Evolutionary conservation across 768 basidiomycete species (phyloP), one percentile per base, ranked within the genome.

Genomic region (Tylopilus sp.): DNA sequence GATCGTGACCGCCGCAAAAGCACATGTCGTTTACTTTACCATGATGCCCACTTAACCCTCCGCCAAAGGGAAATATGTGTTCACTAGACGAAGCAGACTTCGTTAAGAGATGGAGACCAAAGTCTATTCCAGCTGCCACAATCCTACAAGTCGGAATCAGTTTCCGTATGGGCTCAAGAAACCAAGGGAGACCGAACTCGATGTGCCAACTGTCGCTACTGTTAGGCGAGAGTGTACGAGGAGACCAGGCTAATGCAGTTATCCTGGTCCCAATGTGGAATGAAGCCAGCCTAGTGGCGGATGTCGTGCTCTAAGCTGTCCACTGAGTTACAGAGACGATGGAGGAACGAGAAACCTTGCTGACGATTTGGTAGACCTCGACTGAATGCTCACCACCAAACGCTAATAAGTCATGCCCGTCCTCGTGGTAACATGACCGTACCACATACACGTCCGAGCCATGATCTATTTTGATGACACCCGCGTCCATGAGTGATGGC

Each of bases 21-120:
- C 81, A 74, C 75, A 92, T 84, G 56, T 84, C 88, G 57, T 83
- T 91, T 15, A 92, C 75, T 60, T 75, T 81, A 35, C 83, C 86
- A 65, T 90, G 88, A 60, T 92, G 90, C 1, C 89, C 90, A 56
- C 83, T 88, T 28, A 89, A 72, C 1, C 88, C 88, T 3, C 88
- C 88, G 23, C 88, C 90, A 60, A 92, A 91, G 6, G 79, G 69
- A 54, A 84, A 88, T 44, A 84, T 70, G 51, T 75, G 66, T 59
- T 88, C 85, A 12, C 68, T 67, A 6, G 69, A 65, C 13, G 68
- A 65, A 4, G 74, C 68, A 0, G 77, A 71, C 62, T 82, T 87
- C 39, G 81, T 81, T 56, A 91, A 76, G 21, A 86, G 71, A 63
- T 87, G 84, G 0, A 92, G 74, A 36, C 84, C 79, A 62, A 81